Evolutionary conservation across 1,284 basidiomycete species (phyloP), one percentile per base, ranked within the genome.

Genomic region (Cerioporus squamosus): DNA sequence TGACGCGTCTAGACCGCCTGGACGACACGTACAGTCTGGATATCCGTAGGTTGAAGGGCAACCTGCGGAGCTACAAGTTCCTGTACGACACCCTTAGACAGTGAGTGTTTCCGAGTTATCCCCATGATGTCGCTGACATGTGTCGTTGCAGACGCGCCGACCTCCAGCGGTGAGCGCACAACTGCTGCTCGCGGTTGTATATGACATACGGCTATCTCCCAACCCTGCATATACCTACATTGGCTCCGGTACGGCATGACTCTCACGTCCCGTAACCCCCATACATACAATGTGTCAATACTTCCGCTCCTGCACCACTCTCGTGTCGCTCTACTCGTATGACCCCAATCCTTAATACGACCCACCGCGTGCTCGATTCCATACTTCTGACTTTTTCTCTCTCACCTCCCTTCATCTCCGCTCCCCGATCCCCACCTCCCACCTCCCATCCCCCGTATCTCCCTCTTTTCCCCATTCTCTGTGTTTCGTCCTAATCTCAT

Each of bases 11-110:
- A 69, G 91, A 93, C 73, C 86, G 94, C 61, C 79, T 97, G 69
- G 91, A 90, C 66, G 92, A 93, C 67, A 91, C 93, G 44, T 94
- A 91, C 72, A 90, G 89, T 72, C 79, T 98, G 66, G 95, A 96
- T 77, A 90, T 97, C 73, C 87, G 95, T 66, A 79, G 95, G 62
- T 74, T 97, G 70, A 95, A 95, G 75, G 95, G 95, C n/a, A 91
- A 93, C 70, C 79, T 96, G 66, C 87, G 93, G 79, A 94, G 91
- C 74, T 98, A 95, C 80, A 95, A 95, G 77, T 95, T 92, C 74
- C 81, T 97, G 74, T 97, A 97, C 73, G 92, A 96, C 79, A 90
- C 87, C 55, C 79, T 95, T 69, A 82, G 93, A 81, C 85, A 91
- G 93, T 95, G 74, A 72, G 93, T 88, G 12, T 26, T 29, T 29